Evolutionary conservation across 1,139 yeast species (phyloP), one percentile per base, ranked within the genome.

Genomic region (Meyerozyma carpophila): DNA sequence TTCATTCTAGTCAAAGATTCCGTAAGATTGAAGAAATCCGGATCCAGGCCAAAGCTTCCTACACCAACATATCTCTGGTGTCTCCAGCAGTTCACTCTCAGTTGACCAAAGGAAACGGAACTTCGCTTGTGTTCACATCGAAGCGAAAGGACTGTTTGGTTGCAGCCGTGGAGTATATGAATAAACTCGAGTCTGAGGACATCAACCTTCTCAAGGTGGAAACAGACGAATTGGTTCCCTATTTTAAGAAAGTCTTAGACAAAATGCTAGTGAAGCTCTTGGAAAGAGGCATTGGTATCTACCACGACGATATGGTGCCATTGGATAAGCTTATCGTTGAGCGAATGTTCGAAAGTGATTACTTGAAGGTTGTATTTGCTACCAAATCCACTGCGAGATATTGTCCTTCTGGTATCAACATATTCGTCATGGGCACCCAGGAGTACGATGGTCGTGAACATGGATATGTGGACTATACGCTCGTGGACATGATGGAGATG

Each of bases 371-470:
- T 4, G 47, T 89, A 26, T 50, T 89, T 13, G 81, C 82, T 0
- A 68, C 90, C 0, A 74, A 73, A 42, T 89, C 82, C 1, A 71
- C 81, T 3, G 70, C 81, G 27, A 53, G 62, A 39, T 69, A 65
- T 50, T 65, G 76, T 13, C 90, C 91, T 0, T 37, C 58, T 1
- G 79, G 87, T 0, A 66, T 70, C 39, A 61, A 71, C 42, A 85
- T 86, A 3, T 61, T 85, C 20, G 70, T 91, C 8, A 61, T 84
- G 51, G 90, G 95, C 5, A 89, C 97, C 0, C 84, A 80, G 50
- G 72, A 66, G 27, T 85, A 72, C 55, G 95, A 89, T 44, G 93
- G 87, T 1, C 76, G 72, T 41, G 96, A 86, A 50, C 86, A 82
- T 53, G 66, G 91, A 26, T 78, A 75, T 50, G 64, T 82, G 41